phyloP scores from a whole-genome alignment of 495 filamentous ascomycete species.

The Astrocystis sublimbata region DNA sequence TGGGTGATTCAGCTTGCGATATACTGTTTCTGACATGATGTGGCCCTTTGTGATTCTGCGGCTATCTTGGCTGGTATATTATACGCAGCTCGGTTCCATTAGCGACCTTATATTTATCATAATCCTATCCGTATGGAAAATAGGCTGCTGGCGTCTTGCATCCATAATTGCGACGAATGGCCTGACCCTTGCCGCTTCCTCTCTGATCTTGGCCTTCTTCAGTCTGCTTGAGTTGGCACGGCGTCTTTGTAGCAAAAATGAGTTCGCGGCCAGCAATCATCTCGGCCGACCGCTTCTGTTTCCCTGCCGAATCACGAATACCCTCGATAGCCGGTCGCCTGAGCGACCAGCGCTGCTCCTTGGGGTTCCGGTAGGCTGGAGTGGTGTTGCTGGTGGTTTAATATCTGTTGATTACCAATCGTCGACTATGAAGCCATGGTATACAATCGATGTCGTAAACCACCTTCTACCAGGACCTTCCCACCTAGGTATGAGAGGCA shows the following conservation, averaged over 20 bases:
- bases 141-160: neutral
- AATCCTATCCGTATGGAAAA: neutral
- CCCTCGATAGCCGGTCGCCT: constrained; percentile 64
- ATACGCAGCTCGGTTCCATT: neutral
- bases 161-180: neutral
- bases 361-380: constrained; percentile 65
- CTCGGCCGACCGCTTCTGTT: constrained; percentile 50
- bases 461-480: constrained; percentile 56
- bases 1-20: too few relatives aligned
- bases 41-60: neutral
- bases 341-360: constrained; percentile 66
- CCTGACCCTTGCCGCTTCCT: neutral
- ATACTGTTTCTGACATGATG: neutral
- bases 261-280: constrained; percentile 16
- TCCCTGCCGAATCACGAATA: constrained; percentile 62
- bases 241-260: constrained; percentile 2
- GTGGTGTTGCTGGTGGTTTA: constrained; percentile 52
- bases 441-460: constrained; percentile 57
- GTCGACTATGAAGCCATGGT: constrained; percentile 51
- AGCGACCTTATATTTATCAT: neutral
- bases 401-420: constrained; percentile 46
- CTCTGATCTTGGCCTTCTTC: neutral
- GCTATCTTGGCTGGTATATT: neutral
- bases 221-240: neutral
- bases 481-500: constrained; percentile 52